phyloP scores from a whole-genome alignment of 2,329 filamentous ascomycete genomes.

The Talaromyces verruculosus region DNA sequence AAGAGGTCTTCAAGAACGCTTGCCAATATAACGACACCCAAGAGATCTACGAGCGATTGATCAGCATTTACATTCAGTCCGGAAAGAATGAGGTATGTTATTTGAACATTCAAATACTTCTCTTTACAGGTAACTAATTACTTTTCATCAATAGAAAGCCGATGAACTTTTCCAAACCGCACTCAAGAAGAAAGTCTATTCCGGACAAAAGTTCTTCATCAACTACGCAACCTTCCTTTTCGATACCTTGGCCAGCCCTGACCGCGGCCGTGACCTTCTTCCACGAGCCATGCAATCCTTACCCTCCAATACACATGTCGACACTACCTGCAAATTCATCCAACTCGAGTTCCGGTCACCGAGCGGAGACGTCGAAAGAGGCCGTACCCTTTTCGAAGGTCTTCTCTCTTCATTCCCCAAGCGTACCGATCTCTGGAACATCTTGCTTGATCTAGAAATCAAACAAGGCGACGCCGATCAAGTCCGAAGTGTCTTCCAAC shows the following conservation, averaged over 20 bases:
- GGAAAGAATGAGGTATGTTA: conserved; percentile 73
- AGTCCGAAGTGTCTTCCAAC: conserved; percentile 77
- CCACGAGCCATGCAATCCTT: conserved; percentile 83
- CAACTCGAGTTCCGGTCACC: conserved; percentile 85
- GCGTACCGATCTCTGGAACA: conserved; percentile 88
- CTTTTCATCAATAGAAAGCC: conserved; percentile 64
- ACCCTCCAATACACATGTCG: conserved; percentile 65
- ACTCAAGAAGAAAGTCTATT: conserved; percentile 80
- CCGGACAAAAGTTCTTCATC: conserved; percentile 77
- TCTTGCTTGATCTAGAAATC: conserved; percentile 83
- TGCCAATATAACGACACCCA: conserved; percentile 92
- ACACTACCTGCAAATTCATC: conserved; percentile 82
- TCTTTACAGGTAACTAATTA: conserved; percentile 24
- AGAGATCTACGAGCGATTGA: conserved; percentile 83
- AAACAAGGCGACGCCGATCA: conserved; percentile 60
- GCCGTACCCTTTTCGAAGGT: conserved; percentile 90
- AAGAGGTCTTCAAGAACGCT: conserved; percentile 85
- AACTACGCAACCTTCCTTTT: conserved; percentile 96
- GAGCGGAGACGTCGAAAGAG: conserved; percentile 82
- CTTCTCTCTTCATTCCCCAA: conserved; percentile 82
- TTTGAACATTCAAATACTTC: neutral
- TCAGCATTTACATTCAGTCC: conserved; percentile 92
- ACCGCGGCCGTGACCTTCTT: conserved; percentile 75
- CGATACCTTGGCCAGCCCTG: conserved; percentile 66
- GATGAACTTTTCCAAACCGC: conserved; percentile 83